Percentiles rank a stretch among this genome's conserved stretches.
phyloP scores from a whole-genome alignment of 495 filamentous ascomycete genomes.

The Cercophora sp. region DNA sequence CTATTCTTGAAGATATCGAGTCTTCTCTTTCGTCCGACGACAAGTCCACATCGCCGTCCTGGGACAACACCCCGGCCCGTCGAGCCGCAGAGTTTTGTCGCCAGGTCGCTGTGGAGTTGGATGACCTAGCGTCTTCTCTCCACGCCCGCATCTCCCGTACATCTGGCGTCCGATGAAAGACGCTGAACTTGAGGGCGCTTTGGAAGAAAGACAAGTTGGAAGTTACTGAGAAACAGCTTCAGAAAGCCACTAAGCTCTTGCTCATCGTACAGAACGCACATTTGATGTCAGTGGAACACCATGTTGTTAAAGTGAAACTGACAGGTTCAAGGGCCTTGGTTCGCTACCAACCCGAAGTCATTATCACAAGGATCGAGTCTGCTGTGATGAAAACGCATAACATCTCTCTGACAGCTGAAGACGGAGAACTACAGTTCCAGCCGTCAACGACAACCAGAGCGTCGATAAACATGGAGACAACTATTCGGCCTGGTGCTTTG shows the following conservation, averaged over 20 bases:
- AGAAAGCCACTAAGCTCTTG: constrained; percentile 19
- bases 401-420: too few relatives aligned
- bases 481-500: too few relatives aligned
- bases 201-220: constrained; percentile 24
- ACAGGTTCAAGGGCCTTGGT: too few relatives aligned
- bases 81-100: background rate
- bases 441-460: too few relatives aligned
- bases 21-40: constrained; percentile 17
- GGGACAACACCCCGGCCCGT: constrained; percentile 14
- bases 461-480: too few relatives aligned
- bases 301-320: too few relatives aligned
- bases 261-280: constrained; percentile 20
- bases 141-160: constrained; percentile 18
- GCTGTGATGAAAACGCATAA: too few relatives aligned
- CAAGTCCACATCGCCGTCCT: background rate
- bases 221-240: constrained; percentile 21
- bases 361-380: too few relatives aligned
- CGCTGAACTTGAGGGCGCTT: constrained; percentile 22
- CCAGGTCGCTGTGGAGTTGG: constrained; percentile 17
- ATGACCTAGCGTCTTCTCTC: constrained; percentile 17
- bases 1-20: constrained; percentile 20
- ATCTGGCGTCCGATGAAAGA: constrained; percentile 17
- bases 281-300: constrained; percentile 18
- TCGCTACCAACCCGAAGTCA: too few relatives aligned
- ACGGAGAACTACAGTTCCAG: too few relatives aligned